Evolutionary conservation across 164 flowering plant genomes (phyloP).

Genomic region (Cinnamomum micranthum): DNA sequence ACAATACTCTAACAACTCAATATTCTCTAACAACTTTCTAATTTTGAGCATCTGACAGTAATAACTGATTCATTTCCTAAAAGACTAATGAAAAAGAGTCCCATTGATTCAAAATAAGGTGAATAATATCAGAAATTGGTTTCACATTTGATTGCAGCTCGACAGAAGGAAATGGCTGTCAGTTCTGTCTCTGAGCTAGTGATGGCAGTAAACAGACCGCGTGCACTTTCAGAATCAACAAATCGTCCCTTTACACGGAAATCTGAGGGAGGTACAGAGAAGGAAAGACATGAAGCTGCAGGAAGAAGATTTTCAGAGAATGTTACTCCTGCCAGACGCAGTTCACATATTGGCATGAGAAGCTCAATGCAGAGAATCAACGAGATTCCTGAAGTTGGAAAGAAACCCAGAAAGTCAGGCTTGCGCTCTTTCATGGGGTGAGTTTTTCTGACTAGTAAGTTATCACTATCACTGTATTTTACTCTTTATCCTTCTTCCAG

Average conservation of each 20-base stretch:
- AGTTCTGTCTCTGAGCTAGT: conserved; percentile 78
- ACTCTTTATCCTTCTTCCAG: too few species aligned
- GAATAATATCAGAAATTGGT: neutral
- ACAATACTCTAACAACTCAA: too few species aligned
- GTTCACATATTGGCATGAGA: conserved; percentile 44
- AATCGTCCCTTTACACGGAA: conserved; percentile 47
- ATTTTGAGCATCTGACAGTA: too few species aligned
- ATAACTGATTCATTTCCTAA: neutral
- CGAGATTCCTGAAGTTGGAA: conserved; percentile 57
- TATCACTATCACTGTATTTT: too few species aligned
- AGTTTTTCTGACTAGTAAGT: neutral
- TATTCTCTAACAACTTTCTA: too few species aligned
- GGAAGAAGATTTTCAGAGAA: conserved; percentile 57
- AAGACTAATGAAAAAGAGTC: neutral
- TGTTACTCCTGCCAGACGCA: conserved; percentile 44
- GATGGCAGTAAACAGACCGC: conserved; percentile 67
- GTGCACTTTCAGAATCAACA: conserved; percentile 68
- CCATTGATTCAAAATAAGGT: neutral
- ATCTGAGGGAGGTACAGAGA: conserved; percentile 52
- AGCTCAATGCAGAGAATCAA: conserved; percentile 58
- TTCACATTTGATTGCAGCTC: conserved; percentile 48
- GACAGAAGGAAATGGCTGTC: conserved; percentile 75
- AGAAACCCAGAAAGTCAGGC: conserved; percentile 58
- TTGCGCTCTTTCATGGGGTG: conserved; percentile 89
- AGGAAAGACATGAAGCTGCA: conserved; percentile 21